Evolutionary conservation across 176 grass and related monocot genomes (phyloP), one percentile per base, ranked within the genome.

Genomic region (Carex cristatella): DNA sequence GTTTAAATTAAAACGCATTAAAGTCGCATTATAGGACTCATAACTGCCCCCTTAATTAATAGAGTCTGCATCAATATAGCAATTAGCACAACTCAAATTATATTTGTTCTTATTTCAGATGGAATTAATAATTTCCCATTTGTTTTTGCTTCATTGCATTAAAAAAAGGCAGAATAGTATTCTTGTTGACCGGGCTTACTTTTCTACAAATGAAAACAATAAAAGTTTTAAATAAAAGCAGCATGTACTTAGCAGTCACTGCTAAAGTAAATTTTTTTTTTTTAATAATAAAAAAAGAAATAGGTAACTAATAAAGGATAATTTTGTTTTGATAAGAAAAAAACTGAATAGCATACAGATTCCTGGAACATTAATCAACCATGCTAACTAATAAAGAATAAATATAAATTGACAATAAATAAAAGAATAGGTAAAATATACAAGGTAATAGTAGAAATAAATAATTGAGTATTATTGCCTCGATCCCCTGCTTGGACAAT

Each of bases 1-100:
- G 71, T 75, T 53, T 75, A 28, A 75, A 28, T 54, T 75, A 53
- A 75, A 54, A 51, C 48, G 19, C 44, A 75, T 75, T 75, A 75
- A 75, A 75, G 10, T 51, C 5, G 13, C 33, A 69, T 8, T 74
- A 12, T 30, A 74, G 44, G 44, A 74, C 70, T 51, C 19, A 5
- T 74, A 28, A 28, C 71, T 53, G 46, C 19, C 15, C 4, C 71
- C 71, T 73, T 73, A 49, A 73, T 75, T 75, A 53, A 53, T 75
- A 75, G 18, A 53, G 71, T 53, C 71, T 53, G 19, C 71, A 75
- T 75, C 71, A 75, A 10, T 48, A 75, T 53, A 51, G 44, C 23
- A 23, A 23, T 23, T 23, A 23, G 23, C 11, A 11, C 3, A 28
- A 75, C 42, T 28, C 70, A 53, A 74, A 74, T 28, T 74, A 51